Conservation (phyloP, 331 rosid species). For the Rhamnella rubrinervis region DNA sequence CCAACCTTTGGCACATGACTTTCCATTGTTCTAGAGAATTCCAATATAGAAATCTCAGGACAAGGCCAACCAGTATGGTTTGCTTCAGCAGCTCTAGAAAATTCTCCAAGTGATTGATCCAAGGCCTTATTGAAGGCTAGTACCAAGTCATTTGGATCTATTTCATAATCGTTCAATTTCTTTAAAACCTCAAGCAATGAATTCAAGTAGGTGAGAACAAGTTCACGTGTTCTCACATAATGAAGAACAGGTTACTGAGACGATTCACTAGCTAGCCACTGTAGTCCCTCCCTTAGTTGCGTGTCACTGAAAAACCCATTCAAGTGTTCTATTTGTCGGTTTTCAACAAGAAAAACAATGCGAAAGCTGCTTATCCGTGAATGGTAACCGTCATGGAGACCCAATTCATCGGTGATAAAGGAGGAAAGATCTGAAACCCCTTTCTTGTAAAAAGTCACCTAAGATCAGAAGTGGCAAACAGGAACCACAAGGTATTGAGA, state of each 20-base stretch:
- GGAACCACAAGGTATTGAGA: slow-evolving; percentile 67
- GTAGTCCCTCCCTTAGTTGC: slow-evolving; percentile 70
- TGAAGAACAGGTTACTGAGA: slow-evolving; percentile 58
- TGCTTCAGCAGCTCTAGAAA: slow-evolving; percentile 52
- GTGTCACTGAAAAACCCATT: slow-evolving; percentile 73
- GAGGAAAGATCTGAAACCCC: slow-evolving; percentile 35
- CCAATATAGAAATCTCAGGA: slow-evolving; percentile 65
- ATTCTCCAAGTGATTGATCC: slow-evolving; percentile 50
- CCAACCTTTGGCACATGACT: slow-evolving; percentile 55
- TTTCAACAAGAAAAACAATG: slow-evolving; percentile 60
- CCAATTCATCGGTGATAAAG: slow-evolving; percentile 52
- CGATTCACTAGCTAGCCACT: slow-evolving; percentile 87
- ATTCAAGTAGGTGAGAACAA: slow-evolving; percentile 54
- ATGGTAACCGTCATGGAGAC: slow-evolving; percentile 61
- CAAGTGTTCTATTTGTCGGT: slow-evolving; percentile 38
- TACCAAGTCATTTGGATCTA: slow-evolving; percentile 64
- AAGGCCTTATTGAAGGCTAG: slow-evolving; percentile 79
- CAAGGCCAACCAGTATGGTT: slow-evolving; percentile 78
- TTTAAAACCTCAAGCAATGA: slow-evolving; percentile 41
- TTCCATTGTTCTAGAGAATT: slow-evolving; percentile 33
- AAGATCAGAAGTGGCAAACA: slow-evolving; percentile 81
- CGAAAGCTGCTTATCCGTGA: slow-evolving; percentile 52
- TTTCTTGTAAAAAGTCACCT: slow-evolving; percentile 36
- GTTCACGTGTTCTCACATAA: slow-evolving; percentile 53
- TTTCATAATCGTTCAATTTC: slow-evolving; percentile 42